phyloP scores from a whole-genome alignment of 441 rosid species.

The Gossypium laxum region DNA sequence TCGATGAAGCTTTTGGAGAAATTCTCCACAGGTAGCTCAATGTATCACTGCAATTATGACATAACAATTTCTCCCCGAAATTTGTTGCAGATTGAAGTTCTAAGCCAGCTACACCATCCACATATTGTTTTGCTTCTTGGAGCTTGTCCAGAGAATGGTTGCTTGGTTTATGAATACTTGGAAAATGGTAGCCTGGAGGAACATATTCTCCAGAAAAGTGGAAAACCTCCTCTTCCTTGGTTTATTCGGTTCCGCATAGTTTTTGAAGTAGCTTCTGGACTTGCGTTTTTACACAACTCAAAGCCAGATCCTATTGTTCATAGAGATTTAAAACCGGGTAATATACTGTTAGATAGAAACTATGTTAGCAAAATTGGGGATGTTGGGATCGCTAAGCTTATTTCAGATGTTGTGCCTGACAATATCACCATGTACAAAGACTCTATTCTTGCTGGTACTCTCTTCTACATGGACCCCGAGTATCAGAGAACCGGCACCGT shows the following conservation, averaged over 20 bases:
- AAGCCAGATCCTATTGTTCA: slow-evolving; percentile 86
- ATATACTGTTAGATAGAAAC: slow-evolving; percentile 60
- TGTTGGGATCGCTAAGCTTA: slow-evolving; percentile 69
- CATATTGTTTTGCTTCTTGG: slow-evolving; percentile 74
- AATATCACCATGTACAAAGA: slow-evolving; percentile 52
- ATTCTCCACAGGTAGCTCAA: background rate
- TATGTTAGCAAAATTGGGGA: slow-evolving; percentile 77
- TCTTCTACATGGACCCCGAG: slow-evolving; percentile 79
- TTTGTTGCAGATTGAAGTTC: slow-evolving; percentile 58
- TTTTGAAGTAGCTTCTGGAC: slow-evolving; percentile 76
- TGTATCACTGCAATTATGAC: background rate
- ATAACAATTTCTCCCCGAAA: background rate
- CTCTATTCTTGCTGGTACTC: slow-evolving; percentile 61
- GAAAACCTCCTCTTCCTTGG: slow-evolving; percentile 76
- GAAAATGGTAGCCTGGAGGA: slow-evolving; percentile 86
- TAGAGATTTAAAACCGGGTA: slow-evolving; percentile 77
- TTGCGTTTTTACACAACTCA: slow-evolving; percentile 81
- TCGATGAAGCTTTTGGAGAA: background rate
- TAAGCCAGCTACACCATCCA: slow-evolving; percentile 73
- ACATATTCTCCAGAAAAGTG: slow-evolving; percentile 36
- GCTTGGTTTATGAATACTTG: slow-evolving; percentile 76
- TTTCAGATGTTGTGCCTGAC: slow-evolving; percentile 63
- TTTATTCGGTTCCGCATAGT: slow-evolving; percentile 52
- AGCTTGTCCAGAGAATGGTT: slow-evolving; percentile 78
- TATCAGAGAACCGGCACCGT: slow-evolving; percentile 77